Base-by-base conservation (phyloP, 1,284 basidiomycete genomes). In the Hymenochaete sp. region DNA sequence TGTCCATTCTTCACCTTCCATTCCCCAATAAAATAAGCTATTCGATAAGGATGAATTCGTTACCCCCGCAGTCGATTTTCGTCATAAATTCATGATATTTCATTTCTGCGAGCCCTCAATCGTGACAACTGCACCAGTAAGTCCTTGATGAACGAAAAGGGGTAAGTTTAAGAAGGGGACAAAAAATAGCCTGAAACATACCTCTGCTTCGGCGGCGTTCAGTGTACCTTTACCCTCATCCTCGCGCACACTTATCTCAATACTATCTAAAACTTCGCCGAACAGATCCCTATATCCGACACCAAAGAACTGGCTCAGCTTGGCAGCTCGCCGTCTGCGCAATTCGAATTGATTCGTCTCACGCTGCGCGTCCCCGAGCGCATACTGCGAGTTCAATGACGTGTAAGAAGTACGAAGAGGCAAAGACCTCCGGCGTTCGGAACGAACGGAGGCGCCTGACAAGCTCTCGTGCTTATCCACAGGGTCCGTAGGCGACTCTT, bases 261-360 rank as follows among this genome's bases (percentile, higher is more conserved):
- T 79, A 50, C 79, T 85, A 51, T 85, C 82, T 52, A 89, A 62
- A 18, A 89, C 75, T 56, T 87, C 80, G 37, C 68, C 70, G 50
- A 89, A 78, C 47, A 88, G 64, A 44, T 82, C 80, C 22, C 77
- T 72, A 57, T 89, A 87, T 59, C 84, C 72, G 37, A 87, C 86
- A 13, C 85, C 85, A 59, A 89, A 89, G 68, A 89, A 88, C 61
- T 81, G 72, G 21, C 80, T 79, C 48, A 88, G 67, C 66, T 89
- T 89, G 45, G 85, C 83, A 2, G 83, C 85, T 42, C 79, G 69
- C 29, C 76, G 68, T 41, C 86, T 70, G 38, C 85, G 77, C 48
- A 71, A 61, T 59, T 86, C 79, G 67, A 88, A 87, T 50, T 67
- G 68, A 8, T 66, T 67, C 45, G 65, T 58, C 42, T 75, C 68